Conservation (phyloP, 2,329 filamentous ascomycete genomes). For the Pseudogymnoascus sp. region DNA sequence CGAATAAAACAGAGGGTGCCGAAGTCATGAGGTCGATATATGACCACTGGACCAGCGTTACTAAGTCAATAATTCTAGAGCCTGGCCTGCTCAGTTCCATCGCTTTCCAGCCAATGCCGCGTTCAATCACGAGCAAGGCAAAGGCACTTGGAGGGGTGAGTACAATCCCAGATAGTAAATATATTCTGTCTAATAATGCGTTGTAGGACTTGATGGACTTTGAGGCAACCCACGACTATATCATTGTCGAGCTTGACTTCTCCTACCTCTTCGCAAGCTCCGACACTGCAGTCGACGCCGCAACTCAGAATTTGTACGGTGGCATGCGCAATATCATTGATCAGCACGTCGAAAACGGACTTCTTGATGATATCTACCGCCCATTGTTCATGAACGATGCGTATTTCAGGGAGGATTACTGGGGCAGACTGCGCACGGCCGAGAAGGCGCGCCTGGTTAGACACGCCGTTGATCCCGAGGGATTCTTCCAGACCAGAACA, state of each 20-base stretch:
- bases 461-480: slow-evolving; percentile 21
- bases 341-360: slow-evolving; percentile 6
- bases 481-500: slow-evolving; percentile 19
- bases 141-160: slow-evolving; percentile 13
- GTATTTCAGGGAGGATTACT: slow-evolving; percentile 14
- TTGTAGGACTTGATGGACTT: slow-evolving; percentile 20
- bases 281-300: neutral
- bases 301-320: slow-evolving; percentile 1
- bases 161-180: neutral
- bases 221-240: slow-evolving; percentile 18
- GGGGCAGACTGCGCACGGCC: slow-evolving; percentile 9
- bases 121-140: slow-evolving; percentile 18
- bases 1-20: neutral
- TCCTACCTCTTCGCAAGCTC: slow-evolving; percentile 14
- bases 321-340: slow-evolving; percentile 1
- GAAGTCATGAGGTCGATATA: slow-evolving; percentile 8
- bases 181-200: neutral
- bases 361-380: slow-evolving; percentile 17
- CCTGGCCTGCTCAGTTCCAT: slow-evolving; percentile 19
- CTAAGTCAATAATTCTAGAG: slow-evolving; percentile 19
- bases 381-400: slow-evolving; percentile 30
- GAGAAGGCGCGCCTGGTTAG: slow-evolving; percentile 18
- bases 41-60: slow-evolving; percentile 5
- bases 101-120: slow-evolving; percentile 27
- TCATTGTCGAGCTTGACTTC: slow-evolving; percentile 27